Conservation (phyloP, 2,329 filamentous ascomycete genomes). For the Mycocentrospora acerina region DNA sequence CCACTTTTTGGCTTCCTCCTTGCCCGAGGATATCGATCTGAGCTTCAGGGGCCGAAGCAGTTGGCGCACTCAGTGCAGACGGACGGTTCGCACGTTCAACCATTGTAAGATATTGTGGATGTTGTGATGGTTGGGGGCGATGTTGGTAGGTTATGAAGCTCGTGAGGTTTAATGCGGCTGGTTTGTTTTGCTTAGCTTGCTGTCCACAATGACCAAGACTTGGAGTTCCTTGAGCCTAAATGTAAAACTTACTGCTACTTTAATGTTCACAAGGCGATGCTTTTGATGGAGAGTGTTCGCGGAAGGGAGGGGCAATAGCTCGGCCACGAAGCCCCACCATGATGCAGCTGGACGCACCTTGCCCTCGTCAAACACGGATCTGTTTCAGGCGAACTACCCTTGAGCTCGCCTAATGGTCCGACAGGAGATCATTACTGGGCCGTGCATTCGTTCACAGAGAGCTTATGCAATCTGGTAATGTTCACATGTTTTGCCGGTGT, state of each 20-base stretch:
- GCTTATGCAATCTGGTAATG: no score
- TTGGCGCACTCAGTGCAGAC: constrained; percentile 61
- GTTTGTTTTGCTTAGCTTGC: background rate
- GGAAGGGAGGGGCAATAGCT: constrained; percentile 21
- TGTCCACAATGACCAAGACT: constrained; percentile 1
- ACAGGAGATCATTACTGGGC: no score
- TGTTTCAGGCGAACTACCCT: no score
- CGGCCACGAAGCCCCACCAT: constrained; percentile 23
- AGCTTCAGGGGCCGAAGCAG: constrained; percentile 64
- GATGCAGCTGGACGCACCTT: constrained; percentile 6
- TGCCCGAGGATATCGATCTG: constrained; percentile 77
- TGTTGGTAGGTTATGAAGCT: constrained; percentile 2
- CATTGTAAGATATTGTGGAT: constrained; percentile 47
- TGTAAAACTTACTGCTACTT: background rate
- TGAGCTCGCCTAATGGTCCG: no score
- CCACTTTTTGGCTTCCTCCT: constrained; percentile 69
- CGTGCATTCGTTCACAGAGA: no score
- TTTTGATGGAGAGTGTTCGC: constrained; percentile 16
- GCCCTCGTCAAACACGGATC: no score
- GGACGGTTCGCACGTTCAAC: constrained; percentile 86
- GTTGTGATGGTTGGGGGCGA: constrained; percentile 4
- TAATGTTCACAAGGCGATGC: constrained; percentile 11
- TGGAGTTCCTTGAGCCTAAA: no score
- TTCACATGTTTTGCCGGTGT: no score
- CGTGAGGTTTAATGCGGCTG: background rate